A percentile compares a stretch with the other conserved stretches of the same genome.
Evolutionary conservation across 2,329 filamentous ascomycete species (phyloP).

Genomic region (Cytospora paraplurivora): DNA sequence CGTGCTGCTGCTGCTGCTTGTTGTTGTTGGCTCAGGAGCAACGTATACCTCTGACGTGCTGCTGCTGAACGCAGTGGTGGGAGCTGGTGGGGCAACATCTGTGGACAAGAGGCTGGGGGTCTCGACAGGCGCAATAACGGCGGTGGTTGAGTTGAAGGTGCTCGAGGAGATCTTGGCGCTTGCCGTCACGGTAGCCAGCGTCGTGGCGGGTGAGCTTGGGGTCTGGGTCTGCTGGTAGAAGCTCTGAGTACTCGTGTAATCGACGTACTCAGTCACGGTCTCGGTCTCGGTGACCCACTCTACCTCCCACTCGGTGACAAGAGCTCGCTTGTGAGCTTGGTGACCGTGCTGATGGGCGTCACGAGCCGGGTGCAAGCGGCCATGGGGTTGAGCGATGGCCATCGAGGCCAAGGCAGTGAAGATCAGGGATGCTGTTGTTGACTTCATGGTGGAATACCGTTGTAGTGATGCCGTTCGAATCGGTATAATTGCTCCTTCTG

Average conservation of each 20-base stretch:
- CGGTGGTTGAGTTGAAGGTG: conserved; percentile 33
- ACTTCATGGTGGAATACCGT: conserved; percentile 45
- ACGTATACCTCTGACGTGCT: neutral
- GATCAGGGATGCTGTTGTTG: conserved; percentile 39
- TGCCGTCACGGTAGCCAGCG: conserved; percentile 33
- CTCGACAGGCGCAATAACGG: conserved; percentile 33
- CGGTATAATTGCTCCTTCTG: conserved; percentile 9
- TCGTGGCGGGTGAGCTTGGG: conserved; percentile 29
- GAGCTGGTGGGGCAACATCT: conserved; percentile 26
- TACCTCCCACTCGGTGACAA: conserved; percentile 49
- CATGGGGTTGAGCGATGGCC: conserved; percentile 55
- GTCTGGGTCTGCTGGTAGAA: conserved; percentile 41
- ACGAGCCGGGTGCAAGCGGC: conserved; percentile 39
- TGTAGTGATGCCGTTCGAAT: conserved; percentile 5
- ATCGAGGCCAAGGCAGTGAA: conserved; percentile 47
- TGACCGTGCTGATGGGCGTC: conserved; percentile 42
- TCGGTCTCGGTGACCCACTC: conserved; percentile 56
- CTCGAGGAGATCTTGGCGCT: conserved; percentile 31
- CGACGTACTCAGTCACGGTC: conserved; percentile 52
- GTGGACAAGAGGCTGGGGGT: conserved; percentile 15
- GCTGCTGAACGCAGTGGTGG: conserved; percentile 27
- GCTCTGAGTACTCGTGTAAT: conserved; percentile 51
- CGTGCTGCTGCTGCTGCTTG: conserved; percentile 34
- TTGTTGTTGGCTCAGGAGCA: conserved; percentile 35
- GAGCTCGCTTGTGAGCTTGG: conserved; percentile 43